Percentiles rank a stretch among this genome's conserved stretches.
phyloP scores from a whole-genome alignment of 148 eudicot genomes.

The Silene uniflora region DNA sequence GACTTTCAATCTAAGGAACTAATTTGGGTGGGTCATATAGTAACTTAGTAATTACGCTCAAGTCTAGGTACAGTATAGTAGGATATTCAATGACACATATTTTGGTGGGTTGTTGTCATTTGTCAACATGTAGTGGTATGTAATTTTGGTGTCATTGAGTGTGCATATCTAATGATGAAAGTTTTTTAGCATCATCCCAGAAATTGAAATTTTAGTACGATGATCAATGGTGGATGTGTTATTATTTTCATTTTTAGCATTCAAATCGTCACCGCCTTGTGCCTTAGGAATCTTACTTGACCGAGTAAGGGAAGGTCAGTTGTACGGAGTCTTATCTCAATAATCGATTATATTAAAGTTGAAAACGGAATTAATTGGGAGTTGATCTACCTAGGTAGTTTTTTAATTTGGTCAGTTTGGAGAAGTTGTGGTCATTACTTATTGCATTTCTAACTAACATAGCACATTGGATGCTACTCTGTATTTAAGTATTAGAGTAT shows the following conservation, averaged over 20 bases:
- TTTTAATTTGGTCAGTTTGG: constrained; percentile 7
- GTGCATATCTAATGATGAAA: constrained; percentile 14
- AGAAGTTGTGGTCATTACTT: constrained; percentile 3
- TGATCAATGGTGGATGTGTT: not conserved
- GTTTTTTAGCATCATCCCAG: not conserved
- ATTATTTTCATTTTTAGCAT: not conserved
- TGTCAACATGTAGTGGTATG: constrained; percentile 6
- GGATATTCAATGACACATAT: constrained; percentile 17
- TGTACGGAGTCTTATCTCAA: not conserved
- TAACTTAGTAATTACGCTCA: constrained; percentile 15
- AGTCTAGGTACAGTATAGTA: constrained; percentile 1
- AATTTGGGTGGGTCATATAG: constrained; percentile 6
- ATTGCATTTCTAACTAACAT: not conserved
- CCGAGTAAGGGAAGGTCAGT: not conserved
- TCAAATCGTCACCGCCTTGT: too few species aligned
- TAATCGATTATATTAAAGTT: not conserved
- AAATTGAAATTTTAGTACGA: not conserved
- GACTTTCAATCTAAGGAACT: not conserved
- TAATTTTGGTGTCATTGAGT: constrained; percentile 2
- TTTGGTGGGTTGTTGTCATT: constrained; percentile 29
- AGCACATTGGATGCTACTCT: not conserved
- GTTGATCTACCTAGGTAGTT: constrained; percentile 20
- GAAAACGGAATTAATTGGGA: constrained; percentile 6
- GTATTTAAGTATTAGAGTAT: too few species aligned
- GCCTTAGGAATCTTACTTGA: too few species aligned